Evolutionary conservation across 352 stramenopile genomes (phyloP).

Genomic region (Phytophthora cactorum): DNA sequence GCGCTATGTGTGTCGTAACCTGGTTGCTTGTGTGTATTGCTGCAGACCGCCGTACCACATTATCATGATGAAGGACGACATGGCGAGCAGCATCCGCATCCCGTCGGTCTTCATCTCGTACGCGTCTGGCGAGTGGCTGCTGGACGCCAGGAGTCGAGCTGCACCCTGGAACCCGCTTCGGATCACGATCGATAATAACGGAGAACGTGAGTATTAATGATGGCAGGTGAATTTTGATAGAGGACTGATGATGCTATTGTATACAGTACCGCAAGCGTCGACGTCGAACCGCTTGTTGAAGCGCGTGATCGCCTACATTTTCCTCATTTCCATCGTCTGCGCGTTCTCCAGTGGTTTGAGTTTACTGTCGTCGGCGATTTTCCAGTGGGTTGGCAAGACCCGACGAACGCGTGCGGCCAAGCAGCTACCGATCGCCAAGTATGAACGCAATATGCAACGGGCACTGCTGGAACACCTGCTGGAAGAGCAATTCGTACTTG

Average conservation of each 20-base stretch:
- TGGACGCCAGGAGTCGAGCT: constrained; percentile 43
- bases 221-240: neutral
- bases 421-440: constrained; percentile 63
- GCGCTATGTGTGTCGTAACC: neutral
- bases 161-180: constrained; percentile 62
- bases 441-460: constrained; percentile 58
- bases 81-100: constrained; percentile 65
- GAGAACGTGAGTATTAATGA: constrained; percentile 56
- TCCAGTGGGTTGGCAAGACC: constrained; percentile 65
- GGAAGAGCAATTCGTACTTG: constrained; percentile 53
- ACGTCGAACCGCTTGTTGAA: constrained; percentile 71
- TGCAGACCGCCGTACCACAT: constrained; percentile 76
- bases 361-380: constrained; percentile 69
- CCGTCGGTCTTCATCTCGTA: constrained; percentile 81
- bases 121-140: constrained; percentile 60
- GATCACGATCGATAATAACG: constrained; percentile 61
- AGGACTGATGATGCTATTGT: constrained; percentile 7
- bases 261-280: constrained; percentile 56
- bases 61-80: constrained; percentile 88
- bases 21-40: neutral
- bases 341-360: constrained; percentile 79
- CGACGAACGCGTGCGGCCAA: constrained; percentile 60
- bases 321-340: constrained; percentile 80
- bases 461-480: constrained; percentile 52
- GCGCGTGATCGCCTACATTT: constrained; percentile 75